Evolutionary conservation across 805 yeast genomes (phyloP), one percentile per base, ranked within the genome.

Genomic region (Yarrowia sp.): DNA sequence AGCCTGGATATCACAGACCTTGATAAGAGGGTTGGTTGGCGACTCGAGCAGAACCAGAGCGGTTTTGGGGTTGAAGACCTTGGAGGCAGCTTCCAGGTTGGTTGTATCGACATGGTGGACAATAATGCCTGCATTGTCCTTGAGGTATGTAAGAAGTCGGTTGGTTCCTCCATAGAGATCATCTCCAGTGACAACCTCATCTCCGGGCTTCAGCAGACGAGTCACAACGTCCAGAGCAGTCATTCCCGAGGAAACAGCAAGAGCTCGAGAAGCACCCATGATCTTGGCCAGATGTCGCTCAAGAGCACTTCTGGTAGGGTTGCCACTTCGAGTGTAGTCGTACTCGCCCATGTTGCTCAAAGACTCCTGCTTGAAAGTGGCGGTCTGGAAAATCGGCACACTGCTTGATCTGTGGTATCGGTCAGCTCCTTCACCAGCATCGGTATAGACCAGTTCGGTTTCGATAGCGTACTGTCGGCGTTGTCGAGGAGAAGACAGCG

Each of bases 161-260:
- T 92, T 89, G 38, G 96, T 88, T 38, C 98, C 98, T 64, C 98
- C 98, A 73, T 92, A 92, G 68, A 92, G 82, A 74, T 92, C 98
- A 74, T 90, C 95, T 63, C 98, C 98, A 5, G 97, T 96, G 69
- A 92, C 84, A 38, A 92, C 92, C 74, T 90, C 91, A 73, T 89
- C 96, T n/a, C 92, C 92, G 1, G 96, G 93, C 43, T 71, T 71
- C 67, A 92, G 80, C 60, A 89, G 78, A 50, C 96, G 82, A 44
- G 89, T 82, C 65, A 92, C 87, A 35, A 91, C 92, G 73, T 93
- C 98, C 68, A 90, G 79, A 65, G 96, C 92, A 2, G 96, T 88
- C 98, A 92, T 92, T 31, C 98, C 98, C 55, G 92, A 85, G 57
- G 92, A 85, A 10, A 92, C 96, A 4, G 96, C 96, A 71, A 83